phyloP scores from a whole-genome alignment of 352 stramenopile species.

The Phytophthora citrophthora region DNA sequence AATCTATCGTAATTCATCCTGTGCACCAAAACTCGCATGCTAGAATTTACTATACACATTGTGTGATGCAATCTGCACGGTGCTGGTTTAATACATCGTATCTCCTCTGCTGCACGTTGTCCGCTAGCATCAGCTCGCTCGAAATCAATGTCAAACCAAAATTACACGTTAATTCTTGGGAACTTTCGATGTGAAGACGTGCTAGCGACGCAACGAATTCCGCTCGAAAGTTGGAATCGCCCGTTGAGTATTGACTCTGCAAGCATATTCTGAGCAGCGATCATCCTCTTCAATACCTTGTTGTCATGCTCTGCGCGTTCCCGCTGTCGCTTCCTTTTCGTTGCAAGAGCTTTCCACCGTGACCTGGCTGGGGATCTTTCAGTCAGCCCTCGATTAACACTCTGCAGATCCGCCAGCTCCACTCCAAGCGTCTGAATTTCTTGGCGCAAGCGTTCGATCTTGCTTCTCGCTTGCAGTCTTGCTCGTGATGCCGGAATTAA shows the following conservation, averaged over 20 bases:
- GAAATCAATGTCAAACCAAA: background rate
- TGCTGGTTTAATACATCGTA: too few species aligned
- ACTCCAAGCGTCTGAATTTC: slow-evolving; percentile 17
- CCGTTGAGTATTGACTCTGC: slow-evolving; percentile 19
- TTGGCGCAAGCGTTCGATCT: slow-evolving; percentile 15
- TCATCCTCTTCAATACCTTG: slow-evolving; percentile 28
- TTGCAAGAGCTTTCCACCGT: slow-evolving; percentile 10
- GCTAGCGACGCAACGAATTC: background rate
- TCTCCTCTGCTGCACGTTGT: too few species aligned
- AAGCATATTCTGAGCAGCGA: slow-evolving; percentile 21
- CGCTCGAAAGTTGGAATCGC: slow-evolving; percentile 1
- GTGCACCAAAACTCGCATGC: too few species aligned
- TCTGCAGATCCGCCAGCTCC: slow-evolving; percentile 16
- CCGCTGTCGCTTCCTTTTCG: background rate
- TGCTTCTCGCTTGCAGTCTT: slow-evolving; percentile 2
- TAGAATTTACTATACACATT: too few species aligned
- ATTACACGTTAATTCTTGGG: slow-evolving; percentile 11
- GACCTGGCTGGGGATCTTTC: background rate
- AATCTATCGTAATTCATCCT: too few species aligned
- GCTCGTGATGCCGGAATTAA: background rate
- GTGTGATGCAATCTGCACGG: too few species aligned
- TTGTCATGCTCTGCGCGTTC: slow-evolving; percentile 21
- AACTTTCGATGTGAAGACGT: background rate
- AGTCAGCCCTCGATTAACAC: background rate
- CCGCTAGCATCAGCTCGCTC: background rate